Evolutionary conservation across 768 basidiomycete species (phyloP).

Genomic region (Boletus pseudopeckii): DNA sequence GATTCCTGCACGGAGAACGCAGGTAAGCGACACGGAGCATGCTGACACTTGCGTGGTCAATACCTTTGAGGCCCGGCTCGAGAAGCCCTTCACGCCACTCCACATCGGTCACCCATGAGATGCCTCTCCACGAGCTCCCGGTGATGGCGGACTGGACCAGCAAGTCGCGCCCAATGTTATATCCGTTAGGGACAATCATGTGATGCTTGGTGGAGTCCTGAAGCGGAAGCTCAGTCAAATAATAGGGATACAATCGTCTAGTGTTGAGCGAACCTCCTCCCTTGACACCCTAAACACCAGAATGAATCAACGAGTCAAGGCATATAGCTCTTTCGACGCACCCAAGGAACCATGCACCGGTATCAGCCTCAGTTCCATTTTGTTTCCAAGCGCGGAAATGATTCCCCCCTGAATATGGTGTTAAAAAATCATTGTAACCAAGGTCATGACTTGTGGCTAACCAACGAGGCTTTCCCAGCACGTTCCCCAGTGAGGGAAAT

Average conservation of each 20-base stretch:
- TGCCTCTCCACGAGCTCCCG: constrained; percentile 59
- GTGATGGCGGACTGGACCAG: constrained; percentile 63
- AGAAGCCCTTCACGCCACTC: constrained; percentile 73
- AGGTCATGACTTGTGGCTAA: constrained; percentile 14
- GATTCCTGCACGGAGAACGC: constrained; percentile 46
- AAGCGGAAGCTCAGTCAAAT: constrained; percentile 1
- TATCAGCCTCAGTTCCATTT: constrained; percentile 69
- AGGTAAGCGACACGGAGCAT: neutral
- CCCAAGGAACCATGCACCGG: constrained; percentile 85
- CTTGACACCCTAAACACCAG: constrained; percentile 56
- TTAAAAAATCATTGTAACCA: neutral
- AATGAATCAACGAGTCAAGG: neutral
- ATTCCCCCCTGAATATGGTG: constrained; percentile 57
- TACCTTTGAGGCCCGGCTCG: constrained; percentile 65
- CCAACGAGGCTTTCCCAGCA: constrained; percentile 86
- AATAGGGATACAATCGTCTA: neutral
- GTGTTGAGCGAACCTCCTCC: constrained; percentile 46
- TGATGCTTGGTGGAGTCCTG: constrained; percentile 63
- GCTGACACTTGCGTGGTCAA: constrained; percentile 1
- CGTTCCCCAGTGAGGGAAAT: constrained; percentile 75
- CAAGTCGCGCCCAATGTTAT: constrained; percentile 79
- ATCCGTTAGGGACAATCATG: constrained; percentile 73
- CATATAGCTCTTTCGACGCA: constrained; percentile 31
- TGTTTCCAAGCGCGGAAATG: constrained; percentile 90
- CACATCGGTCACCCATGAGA: constrained; percentile 74